A percentile compares a stretch with the other conserved stretches of the same genome.
phyloP scores from a whole-genome alignment of 495 filamentous ascomycete species.

The Amorphotheca resinae region DNA sequence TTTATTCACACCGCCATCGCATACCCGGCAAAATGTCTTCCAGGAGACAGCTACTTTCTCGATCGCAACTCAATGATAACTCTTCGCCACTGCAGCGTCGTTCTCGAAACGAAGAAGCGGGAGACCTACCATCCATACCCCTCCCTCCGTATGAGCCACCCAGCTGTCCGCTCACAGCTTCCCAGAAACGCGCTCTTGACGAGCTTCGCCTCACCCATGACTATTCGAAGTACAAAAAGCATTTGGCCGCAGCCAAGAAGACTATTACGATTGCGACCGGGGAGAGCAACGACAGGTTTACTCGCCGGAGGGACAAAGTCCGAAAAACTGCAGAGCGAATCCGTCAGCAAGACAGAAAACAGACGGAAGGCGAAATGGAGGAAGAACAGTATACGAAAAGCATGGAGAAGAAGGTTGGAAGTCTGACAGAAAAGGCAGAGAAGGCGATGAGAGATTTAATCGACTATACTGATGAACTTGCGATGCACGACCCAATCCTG shows the following conservation, averaged over 20 bases:
- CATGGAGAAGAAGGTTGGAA: slow-evolving; percentile 27
- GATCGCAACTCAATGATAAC: slow-evolving; percentile 7
- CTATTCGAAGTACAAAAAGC: slow-evolving; percentile 26
- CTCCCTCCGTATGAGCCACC: slow-evolving; percentile 50
- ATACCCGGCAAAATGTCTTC: slow-evolving; percentile 8
- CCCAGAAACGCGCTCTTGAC: slow-evolving; percentile 22
- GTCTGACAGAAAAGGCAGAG: slow-evolving; percentile 29
- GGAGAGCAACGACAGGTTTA: slow-evolving; percentile 40
- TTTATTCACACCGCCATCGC: neutral
- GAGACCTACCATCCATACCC: slow-evolving; percentile 15
- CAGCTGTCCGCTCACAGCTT: slow-evolving; percentile 32
- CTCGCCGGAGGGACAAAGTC: slow-evolving; percentile 26
- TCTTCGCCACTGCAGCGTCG: slow-evolving; percentile 8
- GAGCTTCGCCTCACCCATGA: slow-evolving; percentile 22
- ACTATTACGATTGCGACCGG: slow-evolving; percentile 28
- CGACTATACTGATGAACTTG: slow-evolving; percentile 34
- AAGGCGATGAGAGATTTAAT: slow-evolving; percentile 30
- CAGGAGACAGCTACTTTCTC: slow-evolving; percentile 8
- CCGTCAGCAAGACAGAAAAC: slow-evolving; percentile 21
- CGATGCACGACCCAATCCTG: slow-evolving; percentile 30
- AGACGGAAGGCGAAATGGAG: slow-evolving; percentile 28
- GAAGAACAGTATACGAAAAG: slow-evolving; percentile 27
- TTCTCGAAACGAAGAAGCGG: slow-evolving; percentile 1
- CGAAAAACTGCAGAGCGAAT: slow-evolving; percentile 29
- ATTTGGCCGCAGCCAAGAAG: slow-evolving; percentile 25